Conservation (phyloP, 768 basidiomycete species). For the Multifurca ochricompacta region DNA sequence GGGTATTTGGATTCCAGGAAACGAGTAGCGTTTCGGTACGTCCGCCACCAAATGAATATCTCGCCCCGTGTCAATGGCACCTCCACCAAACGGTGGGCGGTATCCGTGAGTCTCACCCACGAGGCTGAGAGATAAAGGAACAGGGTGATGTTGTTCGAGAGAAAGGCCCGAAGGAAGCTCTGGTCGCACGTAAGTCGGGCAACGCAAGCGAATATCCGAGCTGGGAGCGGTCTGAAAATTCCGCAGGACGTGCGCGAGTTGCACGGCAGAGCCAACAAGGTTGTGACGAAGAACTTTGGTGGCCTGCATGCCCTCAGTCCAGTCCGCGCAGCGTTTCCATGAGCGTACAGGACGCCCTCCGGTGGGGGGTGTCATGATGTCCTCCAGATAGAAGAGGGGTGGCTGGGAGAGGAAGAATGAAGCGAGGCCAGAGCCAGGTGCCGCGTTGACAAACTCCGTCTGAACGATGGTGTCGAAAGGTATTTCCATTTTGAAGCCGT, state of each 20-base stretch:
- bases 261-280: slow-evolving; percentile 53
- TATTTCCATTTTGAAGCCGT: slow-evolving; percentile 81
- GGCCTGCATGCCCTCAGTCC: slow-evolving; percentile 70
- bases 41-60: not conserved
- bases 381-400: slow-evolving; percentile 64
- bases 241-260: slow-evolving; percentile 48
- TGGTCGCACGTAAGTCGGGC: slow-evolving; percentile 14
- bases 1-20: slow-evolving; percentile 7
- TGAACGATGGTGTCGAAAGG: slow-evolving; percentile 57
- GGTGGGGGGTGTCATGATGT: slow-evolving; percentile 27
- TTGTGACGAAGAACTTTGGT: slow-evolving; percentile 55
- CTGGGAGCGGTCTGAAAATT: slow-evolving; percentile 9
- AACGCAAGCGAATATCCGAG: slow-evolving; percentile 17
- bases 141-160: not conserved
- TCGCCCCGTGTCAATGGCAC: slow-evolving; percentile 1
- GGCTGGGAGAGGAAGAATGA: slow-evolving; percentile 58
- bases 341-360: slow-evolving; percentile 31
- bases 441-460: slow-evolving; percentile 46
- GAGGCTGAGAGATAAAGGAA: not conserved
- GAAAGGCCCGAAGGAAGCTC: slow-evolving; percentile 7
- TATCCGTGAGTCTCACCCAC: slow-evolving; percentile 6
- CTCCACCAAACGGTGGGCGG: slow-evolving; percentile 13
- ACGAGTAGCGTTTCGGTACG: slow-evolving; percentile 10
- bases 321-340: slow-evolving; percentile 64
- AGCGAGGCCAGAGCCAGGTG: slow-evolving; percentile 50